phyloP scores from a whole-genome alignment of 345 rosid species.

The Garcia nutans region DNA sequence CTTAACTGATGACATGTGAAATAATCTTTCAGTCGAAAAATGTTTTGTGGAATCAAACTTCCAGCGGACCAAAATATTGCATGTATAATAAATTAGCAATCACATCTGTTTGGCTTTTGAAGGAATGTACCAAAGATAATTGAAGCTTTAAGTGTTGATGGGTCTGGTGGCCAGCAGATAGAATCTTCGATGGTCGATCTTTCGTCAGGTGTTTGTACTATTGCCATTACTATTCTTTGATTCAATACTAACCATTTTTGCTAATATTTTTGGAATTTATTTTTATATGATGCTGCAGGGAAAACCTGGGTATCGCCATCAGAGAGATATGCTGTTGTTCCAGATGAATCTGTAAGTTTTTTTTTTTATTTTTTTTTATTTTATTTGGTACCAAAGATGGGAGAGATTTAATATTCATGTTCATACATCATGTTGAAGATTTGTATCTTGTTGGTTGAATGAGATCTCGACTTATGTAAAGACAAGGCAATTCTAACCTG shows the following conservation, averaged over 20 bases:
- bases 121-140: conserved; percentile 79
- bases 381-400: neutral
- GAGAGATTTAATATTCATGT: neutral
- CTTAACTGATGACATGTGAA: too few species aligned
- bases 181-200: conserved; percentile 63
- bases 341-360: conserved; percentile 70
- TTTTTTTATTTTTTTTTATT: neutral
- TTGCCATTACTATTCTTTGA: neutral
- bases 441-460: neutral
- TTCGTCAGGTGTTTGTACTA: conserved; percentile 54
- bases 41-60: neutral
- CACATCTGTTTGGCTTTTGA: neutral
- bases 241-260: neutral
- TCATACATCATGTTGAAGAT: neutral
- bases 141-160: conserved; percentile 74
- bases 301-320: conserved; percentile 83
- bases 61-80: neutral
- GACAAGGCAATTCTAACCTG: neutral
- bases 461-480: too few species aligned
- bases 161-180: conserved; percentile 72
- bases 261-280: neutral
- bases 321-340: conserved; percentile 94
- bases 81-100: neutral
- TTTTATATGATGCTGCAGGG: conserved; percentile 41
- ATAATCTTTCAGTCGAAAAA: neutral